Base-by-base conservation (phyloP, 2,329 filamentous ascomycete species). In the Colletotrichum sp. region DNA sequence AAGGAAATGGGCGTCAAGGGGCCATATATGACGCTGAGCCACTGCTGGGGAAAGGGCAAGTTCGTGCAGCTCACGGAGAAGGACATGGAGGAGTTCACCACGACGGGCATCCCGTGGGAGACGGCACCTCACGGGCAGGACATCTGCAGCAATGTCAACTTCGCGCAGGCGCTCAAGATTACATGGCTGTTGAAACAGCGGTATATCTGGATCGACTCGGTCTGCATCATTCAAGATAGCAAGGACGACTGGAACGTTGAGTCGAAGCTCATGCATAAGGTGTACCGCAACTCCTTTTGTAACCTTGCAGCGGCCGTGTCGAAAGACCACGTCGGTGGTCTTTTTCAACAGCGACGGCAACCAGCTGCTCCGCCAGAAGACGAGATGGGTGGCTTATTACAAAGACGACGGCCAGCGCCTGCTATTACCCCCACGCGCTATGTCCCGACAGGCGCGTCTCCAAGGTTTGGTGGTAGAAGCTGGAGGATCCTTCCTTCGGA, bases 161-260 rank as follows among this genome's bases (percentile, higher is more conserved):
- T 81, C 36, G 73, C 60, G 18, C 75, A 81, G 49, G 79, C 79
- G n/a, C 62, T 81, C 4, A 39, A 32, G 8, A 67, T 79, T 6
- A 65, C 75, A 3, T 73, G 76, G 2, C 34, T 52, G 12, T 60
- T 80, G 7, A 78, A 77, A 6, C n/a, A 77, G 39, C 44, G 66
- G 3, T 81, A 81, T 24, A 18, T 81, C 7, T 81, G 80, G 80
- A 81, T 81, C 30, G 80, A 82, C 68, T 81, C 79, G 6, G 68
- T 82, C 3, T 82, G 80, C 59, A 82, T 81, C 57, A 68, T 81
- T 8, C 79, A 80, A 49, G 39, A 26, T 5, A 21, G 75, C 9
- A 67, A n/a, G 15, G 44, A 67, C 0, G 79, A 80, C 24, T 80
- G 79, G 79, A 52, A 72, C 3, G 24, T 18, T 1, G 77, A 80